Evolutionary conservation across 2,329 filamentous ascomycete species (phyloP).

Genomic region (Aspergillus uvarum): DNA sequence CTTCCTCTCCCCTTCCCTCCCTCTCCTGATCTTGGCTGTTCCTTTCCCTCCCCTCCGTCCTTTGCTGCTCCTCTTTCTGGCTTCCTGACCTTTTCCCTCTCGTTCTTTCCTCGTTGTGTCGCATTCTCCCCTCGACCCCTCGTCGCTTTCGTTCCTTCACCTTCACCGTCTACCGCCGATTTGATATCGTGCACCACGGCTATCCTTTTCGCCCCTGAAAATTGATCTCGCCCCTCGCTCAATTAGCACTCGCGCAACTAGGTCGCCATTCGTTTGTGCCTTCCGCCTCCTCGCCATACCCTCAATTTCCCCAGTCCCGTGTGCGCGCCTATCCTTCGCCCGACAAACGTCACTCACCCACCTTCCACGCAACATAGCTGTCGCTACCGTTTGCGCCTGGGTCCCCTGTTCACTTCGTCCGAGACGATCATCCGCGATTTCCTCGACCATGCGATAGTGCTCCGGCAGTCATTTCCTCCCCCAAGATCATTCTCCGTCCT

Average conservation of each 20-base stretch:
- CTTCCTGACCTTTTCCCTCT: not conserved
- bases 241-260: conserved; percentile 17
- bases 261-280: conserved; percentile 19
- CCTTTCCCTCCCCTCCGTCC: conserved; percentile 1
- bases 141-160: conserved; percentile 1
- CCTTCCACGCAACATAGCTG: not conserved
- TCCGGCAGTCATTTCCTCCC: conserved; percentile 34
- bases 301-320: conserved; percentile 2
- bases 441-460: conserved; percentile 36
- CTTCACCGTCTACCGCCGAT: conserved; percentile 15
- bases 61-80: conserved; percentile 8
- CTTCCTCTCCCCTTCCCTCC: conserved; percentile 3
- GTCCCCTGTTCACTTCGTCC: conserved; percentile 10
- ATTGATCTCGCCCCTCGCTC: conserved; percentile 3
- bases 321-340: conserved; percentile 5
- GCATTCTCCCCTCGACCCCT: not conserved
- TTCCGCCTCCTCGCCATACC: not conserved
- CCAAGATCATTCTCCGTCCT: conserved; percentile 14
- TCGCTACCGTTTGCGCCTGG: conserved; percentile 3
- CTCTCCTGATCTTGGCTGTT: conserved; percentile 10
- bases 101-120: not conserved
- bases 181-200: conserved; percentile 25
- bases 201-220: conserved; percentile 17
- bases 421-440: conserved; percentile 5
- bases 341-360: conserved; percentile 1